Conservation (phyloP, 345 rosid genomes). For the Acer saccharum region DNA sequence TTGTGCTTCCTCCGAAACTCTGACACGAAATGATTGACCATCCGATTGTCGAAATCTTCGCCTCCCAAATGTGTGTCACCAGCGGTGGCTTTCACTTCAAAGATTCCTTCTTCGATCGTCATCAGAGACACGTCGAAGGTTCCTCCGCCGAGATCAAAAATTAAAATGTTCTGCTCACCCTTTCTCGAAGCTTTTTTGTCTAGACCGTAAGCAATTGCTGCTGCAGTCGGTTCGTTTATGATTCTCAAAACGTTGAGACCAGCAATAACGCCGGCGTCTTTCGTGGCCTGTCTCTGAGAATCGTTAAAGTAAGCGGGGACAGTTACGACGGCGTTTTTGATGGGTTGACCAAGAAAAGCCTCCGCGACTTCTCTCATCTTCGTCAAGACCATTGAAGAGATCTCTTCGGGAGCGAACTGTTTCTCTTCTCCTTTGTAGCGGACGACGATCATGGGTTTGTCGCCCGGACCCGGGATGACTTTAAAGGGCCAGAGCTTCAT, state of each 20-base stretch:
- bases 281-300: constrained; percentile 31
- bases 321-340: constrained; percentile 29
- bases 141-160: constrained; percentile 32
- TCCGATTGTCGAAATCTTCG: constrained; percentile 32
- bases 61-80: constrained; percentile 36
- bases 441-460: constrained; percentile 29
- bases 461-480: constrained; percentile 23
- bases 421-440: constrained; percentile 29
- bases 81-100: constrained; percentile 35
- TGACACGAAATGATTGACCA: constrained; percentile 29
- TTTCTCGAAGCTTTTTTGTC: constrained; percentile 25
- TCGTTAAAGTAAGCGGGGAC: constrained; percentile 30
- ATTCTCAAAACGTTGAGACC: constrained; percentile 32
- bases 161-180: constrained; percentile 28
- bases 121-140: constrained; percentile 27
- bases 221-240: constrained; percentile 29
- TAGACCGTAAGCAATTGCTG: constrained; percentile 28
- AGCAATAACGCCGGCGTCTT: constrained; percentile 25
- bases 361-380: constrained; percentile 25
- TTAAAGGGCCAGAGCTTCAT: constrained; percentile 32
- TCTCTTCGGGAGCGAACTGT: constrained; percentile 21
- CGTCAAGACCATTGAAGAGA: constrained; percentile 25
- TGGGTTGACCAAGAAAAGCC: constrained; percentile 17
- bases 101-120: constrained; percentile 35
- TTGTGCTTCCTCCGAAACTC: constrained; percentile 30